phyloP scores from a whole-genome alignment of 2,329 filamentous ascomycete species.

The Parastagonospora avenae region DNA sequence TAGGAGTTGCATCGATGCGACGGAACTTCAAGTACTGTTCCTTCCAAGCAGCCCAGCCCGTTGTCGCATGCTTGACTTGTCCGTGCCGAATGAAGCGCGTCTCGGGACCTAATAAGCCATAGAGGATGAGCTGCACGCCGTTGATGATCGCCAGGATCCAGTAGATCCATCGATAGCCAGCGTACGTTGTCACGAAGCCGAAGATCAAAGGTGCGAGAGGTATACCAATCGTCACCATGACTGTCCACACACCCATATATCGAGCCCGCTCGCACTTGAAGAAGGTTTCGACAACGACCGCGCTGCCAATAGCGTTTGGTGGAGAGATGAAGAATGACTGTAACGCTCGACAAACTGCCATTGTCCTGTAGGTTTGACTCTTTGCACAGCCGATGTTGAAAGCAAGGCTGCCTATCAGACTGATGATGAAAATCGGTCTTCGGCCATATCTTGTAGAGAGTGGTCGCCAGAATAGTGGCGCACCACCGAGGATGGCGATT shows the following conservation, averaged over 20 bases:
- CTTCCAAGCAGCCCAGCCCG: slow-evolving; percentile 48
- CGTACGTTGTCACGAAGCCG: slow-evolving; percentile 56
- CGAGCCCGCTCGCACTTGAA: slow-evolving; percentile 61
- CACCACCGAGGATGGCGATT: slow-evolving; percentile 60
- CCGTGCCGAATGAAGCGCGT: slow-evolving; percentile 58
- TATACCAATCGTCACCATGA: slow-evolving; percentile 57
- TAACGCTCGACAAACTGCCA: slow-evolving; percentile 59
- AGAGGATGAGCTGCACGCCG: slow-evolving; percentile 61
- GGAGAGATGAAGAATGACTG: slow-evolving; percentile 63
- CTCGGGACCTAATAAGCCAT: slow-evolving; percentile 57
- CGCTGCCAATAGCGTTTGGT: slow-evolving; percentile 60
- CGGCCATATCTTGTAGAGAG: slow-evolving; percentile 61
- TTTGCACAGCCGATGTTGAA: slow-evolving; percentile 62
- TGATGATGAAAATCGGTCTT: slow-evolving; percentile 60
- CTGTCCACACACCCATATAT: slow-evolving; percentile 65
- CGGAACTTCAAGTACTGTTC: slow-evolving; percentile 53
- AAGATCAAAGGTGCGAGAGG: slow-evolving; percentile 50
- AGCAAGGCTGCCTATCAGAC: slow-evolving; percentile 53
- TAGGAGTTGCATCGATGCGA: slow-evolving; percentile 59
- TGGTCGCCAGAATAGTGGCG: slow-evolving; percentile 63
- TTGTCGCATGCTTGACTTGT: slow-evolving; percentile 35
- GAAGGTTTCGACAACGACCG: slow-evolving; percentile 63
- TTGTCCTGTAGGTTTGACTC: slow-evolving; percentile 55
- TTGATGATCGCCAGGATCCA: slow-evolving; percentile 64
- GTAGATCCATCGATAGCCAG: slow-evolving; percentile 64